Evolutionary conservation across 2,329 filamentous ascomycete species (phyloP).

Genomic region (Cyclaneusma minus): DNA sequence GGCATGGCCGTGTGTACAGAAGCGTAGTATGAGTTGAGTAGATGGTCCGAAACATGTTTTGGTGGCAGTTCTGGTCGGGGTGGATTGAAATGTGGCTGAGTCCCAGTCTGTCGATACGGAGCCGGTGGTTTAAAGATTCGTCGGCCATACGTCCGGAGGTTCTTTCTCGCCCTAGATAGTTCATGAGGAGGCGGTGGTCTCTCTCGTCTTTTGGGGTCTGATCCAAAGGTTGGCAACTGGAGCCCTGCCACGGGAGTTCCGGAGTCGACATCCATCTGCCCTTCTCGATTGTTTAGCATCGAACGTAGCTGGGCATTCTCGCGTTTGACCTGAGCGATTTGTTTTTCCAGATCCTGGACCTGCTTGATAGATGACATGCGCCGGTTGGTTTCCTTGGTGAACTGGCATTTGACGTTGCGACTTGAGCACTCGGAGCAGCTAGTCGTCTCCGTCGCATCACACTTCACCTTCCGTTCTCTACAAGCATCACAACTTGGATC

Average conservation of each 20-base stretch:
- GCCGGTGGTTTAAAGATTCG: conserved; percentile 70
- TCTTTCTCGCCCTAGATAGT: conserved; percentile 54
- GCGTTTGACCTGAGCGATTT: conserved; percentile 64
- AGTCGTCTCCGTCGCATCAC: conserved; percentile 88
- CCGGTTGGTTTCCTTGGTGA: conserved; percentile 96
- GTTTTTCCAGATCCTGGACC: conserved; percentile 90
- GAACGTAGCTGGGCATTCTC: conserved; percentile 64
- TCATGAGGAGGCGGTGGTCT: conserved; percentile 48
- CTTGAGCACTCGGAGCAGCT: conserved; percentile 97
- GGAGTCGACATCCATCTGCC: conserved; percentile 26
- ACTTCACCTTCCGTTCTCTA: conserved; percentile 72
- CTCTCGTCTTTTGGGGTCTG: conserved; percentile 47
- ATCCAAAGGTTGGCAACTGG: conserved; percentile 48
- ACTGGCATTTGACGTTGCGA: conserved; percentile 92
- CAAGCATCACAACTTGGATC: conserved; percentile 96
- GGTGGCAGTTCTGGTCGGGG: conserved; percentile 53
- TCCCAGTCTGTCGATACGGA: conserved; percentile 40
- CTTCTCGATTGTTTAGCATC: conserved; percentile 33
- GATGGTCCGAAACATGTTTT: conserved; percentile 50
- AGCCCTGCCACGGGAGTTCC: conserved; percentile 22
- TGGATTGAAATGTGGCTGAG: conserved; percentile 32
- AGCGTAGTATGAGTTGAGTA: conserved; percentile 61
- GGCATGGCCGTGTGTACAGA: conserved; percentile 71
- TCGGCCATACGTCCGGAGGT: conserved; percentile 57
- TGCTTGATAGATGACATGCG: conserved; percentile 99